These are phyloP conservation scores for Zymoseptoria passerinii DNA, from an alignment of 2,329 filamentous ascomycete species.

Conservation along the genomic window DNA sequence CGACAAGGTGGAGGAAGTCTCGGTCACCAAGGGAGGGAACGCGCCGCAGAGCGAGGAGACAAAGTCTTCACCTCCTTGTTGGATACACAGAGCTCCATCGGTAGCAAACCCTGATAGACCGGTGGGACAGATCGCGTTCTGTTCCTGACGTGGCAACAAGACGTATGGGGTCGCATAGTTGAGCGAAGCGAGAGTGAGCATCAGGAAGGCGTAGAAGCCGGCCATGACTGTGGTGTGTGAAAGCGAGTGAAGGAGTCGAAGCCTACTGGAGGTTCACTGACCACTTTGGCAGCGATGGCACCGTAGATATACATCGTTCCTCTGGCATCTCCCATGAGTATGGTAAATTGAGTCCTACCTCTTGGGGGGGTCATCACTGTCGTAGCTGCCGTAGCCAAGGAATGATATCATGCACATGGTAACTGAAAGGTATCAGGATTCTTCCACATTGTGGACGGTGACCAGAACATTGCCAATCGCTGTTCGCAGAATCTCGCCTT, in stretches of 20 bases:
- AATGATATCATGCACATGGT: slow-evolving; percentile 3
- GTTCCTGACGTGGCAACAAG: not conserved
- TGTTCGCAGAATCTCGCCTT: not conserved
- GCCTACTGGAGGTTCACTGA: not conserved
- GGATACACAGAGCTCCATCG: not conserved
- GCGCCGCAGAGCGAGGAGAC: not conserved
- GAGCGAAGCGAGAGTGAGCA: slow-evolving; percentile 2
- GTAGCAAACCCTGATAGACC: not conserved
- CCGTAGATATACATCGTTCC: slow-evolving; percentile 4
- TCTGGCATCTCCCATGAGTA: not conserved
- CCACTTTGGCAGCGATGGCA: not conserved
- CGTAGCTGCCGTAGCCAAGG: not conserved
- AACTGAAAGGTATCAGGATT: slow-evolving; percentile 1
- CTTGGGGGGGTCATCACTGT: not conserved
- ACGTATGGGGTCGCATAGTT: slow-evolving; percentile 2
- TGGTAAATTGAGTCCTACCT: not conserved
- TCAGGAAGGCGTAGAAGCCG: not conserved
- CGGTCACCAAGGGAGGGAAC: not conserved
- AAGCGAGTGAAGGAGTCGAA: slow-evolving; percentile 1
- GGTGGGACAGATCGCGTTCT: not conserved
- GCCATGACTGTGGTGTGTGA: slow-evolving; percentile 1
- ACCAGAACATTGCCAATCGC: slow-evolving; percentile 7
- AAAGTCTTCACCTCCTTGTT: not conserved
- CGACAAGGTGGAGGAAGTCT: not conserved
- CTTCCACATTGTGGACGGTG: slow-evolving; percentile 1